Percentiles rank a stretch among this genome's conserved stretches.
Conservation (phyloP, 208 protist genomes). For the Acanthamoeba divionensis region DNA sequence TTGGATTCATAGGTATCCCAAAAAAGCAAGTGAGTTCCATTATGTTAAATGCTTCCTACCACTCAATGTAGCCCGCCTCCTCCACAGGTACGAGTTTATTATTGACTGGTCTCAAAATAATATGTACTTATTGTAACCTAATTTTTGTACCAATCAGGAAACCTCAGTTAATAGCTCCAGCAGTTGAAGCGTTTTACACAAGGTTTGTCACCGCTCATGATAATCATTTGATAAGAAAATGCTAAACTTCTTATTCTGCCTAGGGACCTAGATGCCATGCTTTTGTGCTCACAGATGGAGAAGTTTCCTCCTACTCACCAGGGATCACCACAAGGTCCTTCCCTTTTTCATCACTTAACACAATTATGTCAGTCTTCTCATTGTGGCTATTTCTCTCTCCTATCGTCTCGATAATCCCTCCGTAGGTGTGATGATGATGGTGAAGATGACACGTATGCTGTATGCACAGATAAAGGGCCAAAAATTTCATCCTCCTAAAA, state of each 20-base stretch:
- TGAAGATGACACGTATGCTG: not conserved
- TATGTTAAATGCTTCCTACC: not conserved
- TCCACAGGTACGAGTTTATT: slow-evolving; percentile 12
- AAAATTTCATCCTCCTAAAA: not conserved
- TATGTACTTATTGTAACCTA: not conserved
- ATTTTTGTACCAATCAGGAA: not conserved
- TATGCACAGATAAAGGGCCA: not conserved
- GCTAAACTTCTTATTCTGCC: no score
- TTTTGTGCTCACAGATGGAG: slow-evolving; percentile 27
- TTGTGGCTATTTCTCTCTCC: not conserved
- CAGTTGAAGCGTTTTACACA: slow-evolving; percentile 3
- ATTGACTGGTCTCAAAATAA: not conserved
- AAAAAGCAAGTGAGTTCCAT: slow-evolving; percentile 39
- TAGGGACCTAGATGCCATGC: slow-evolving; percentile 26
- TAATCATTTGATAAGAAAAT: no score
- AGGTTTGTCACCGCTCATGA: no score
- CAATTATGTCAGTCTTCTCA: no score
- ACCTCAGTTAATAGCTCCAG: not conserved
- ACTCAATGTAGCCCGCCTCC: not conserved
- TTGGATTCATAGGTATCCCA: not conserved
- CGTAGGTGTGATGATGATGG: slow-evolving; percentile 42
- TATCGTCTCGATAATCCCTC: not conserved
- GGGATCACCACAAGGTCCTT: no score
- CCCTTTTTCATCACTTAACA: no score
- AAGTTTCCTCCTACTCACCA: slow-evolving; percentile 8